These are phyloP conservation scores for Pisolithus thermaeus DNA, from an alignment of 1,284 basidiomycete genomes.

Conservation along the genomic window DNA sequence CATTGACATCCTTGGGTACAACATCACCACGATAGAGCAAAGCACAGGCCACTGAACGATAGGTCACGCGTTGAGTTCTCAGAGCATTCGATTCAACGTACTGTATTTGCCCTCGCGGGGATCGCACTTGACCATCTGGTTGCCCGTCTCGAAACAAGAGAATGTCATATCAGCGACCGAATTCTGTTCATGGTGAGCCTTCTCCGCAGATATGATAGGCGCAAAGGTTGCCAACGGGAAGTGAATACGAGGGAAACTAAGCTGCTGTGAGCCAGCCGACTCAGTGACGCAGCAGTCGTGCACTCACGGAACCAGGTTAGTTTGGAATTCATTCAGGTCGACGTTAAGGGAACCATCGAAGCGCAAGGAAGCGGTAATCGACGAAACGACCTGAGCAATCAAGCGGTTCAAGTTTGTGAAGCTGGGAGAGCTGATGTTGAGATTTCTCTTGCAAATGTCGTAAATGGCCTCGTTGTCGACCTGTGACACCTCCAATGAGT, in stretches of 20 bases:
- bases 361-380: constrained; percentile 65
- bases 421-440: constrained; percentile 73
- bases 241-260: constrained; percentile 75
- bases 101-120: constrained; percentile 84
- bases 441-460: constrained; percentile 91
- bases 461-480: constrained; percentile 94
- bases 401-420: constrained; percentile 88
- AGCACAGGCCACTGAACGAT: constrained; percentile 60
- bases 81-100: constrained; percentile 30
- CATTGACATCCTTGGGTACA: constrained; percentile 86
- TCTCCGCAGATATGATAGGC: constrained; percentile 78
- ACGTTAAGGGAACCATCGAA: constrained; percentile 90
- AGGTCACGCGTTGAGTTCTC: constrained; percentile 1
- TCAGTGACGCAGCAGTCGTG: constrained; percentile 2
- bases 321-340: constrained; percentile 92
- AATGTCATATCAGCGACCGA: constrained; percentile 92
- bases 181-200: constrained; percentile 89
- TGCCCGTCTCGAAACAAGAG: constrained; percentile 89
- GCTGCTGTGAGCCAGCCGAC: constrained; percentile 16
- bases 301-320: constrained; percentile 74
- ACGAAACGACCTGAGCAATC: constrained; percentile 88
- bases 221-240: constrained; percentile 91
- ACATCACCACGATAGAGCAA: constrained; percentile 83
- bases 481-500: constrained; percentile 28
- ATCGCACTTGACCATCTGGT: constrained; percentile 88